Evolutionary conservation across 2,329 filamentous ascomycete species (phyloP).

Genomic region (Leptographium lundbergii): DNA sequence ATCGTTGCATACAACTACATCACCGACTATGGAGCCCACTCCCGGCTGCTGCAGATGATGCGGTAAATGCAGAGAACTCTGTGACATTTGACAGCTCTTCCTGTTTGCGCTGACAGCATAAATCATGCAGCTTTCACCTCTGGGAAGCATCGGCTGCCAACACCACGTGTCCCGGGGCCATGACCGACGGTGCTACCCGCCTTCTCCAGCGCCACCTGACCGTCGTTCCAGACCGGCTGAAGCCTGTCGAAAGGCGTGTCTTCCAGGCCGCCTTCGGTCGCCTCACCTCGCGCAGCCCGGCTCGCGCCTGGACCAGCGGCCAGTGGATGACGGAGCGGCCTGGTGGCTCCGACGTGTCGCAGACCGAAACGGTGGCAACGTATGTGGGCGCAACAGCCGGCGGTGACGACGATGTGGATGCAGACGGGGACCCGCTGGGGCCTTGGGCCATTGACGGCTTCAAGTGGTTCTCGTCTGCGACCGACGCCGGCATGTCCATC

Average conservation of each 20-base stretch:
- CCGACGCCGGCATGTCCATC: constrained; percentile 51
- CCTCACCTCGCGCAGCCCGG: constrained; percentile 38
- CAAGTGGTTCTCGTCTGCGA: constrained; percentile 61
- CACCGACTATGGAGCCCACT: constrained; percentile 33
- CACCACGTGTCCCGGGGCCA: constrained; percentile 52
- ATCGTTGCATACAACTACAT: constrained; percentile 50
- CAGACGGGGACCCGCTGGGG: constrained; percentile 30
- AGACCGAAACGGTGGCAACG: constrained; percentile 50
- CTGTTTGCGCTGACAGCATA: neutral
- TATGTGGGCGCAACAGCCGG: constrained; percentile 7
- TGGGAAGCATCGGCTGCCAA: constrained; percentile 48
- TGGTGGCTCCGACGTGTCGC: constrained; percentile 56
- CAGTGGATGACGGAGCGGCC: constrained; percentile 69
- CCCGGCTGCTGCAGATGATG: constrained; percentile 47
- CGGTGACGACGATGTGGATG: constrained; percentile 11
- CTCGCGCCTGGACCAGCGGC: constrained; percentile 53
- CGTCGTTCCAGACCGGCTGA: constrained; percentile 10
- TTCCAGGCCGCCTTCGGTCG: constrained; percentile 39
- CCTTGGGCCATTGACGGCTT: constrained; percentile 52
- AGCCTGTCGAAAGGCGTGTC: constrained; percentile 24
- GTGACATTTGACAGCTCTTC: neutral
- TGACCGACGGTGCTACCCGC: constrained; percentile 50
- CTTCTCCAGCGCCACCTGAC: constrained; percentile 33
- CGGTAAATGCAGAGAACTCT: constrained; percentile 18
- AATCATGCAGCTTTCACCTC: constrained; percentile 30